phyloP scores from a whole-genome alignment of 129 eudicot species.

The Gnaphalium uliginosum region DNA sequence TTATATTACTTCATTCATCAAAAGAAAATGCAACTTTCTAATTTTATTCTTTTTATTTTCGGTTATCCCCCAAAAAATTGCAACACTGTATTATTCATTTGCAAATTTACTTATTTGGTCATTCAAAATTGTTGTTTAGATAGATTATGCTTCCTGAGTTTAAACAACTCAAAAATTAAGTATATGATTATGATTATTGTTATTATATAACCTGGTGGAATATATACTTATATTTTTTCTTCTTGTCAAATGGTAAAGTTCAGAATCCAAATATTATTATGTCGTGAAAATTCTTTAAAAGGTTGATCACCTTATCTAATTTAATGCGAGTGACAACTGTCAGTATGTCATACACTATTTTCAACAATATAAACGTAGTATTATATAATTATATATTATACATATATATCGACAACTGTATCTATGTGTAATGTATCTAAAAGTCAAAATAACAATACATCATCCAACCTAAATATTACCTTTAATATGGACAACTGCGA shows the following conservation, averaged over 20 bases:
- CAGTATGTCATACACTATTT: background rate
- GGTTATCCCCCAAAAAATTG: background rate
- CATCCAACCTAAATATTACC: background rate
- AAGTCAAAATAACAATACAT: background rate
- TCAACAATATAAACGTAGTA: background rate
- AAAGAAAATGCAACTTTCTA: background rate
- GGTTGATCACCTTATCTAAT: background rate
- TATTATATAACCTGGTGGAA: no score
- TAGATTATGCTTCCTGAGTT: background rate
- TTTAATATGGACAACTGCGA: background rate
- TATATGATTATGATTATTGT: no score
- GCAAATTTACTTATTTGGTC: background rate
- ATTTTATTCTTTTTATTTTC: no score
- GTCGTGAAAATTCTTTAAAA: no score
- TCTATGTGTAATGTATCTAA: background rate
- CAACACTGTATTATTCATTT: background rate
- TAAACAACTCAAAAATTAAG: no score
- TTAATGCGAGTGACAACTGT: background rate
- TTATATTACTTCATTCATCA: background rate
- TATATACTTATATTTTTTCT: background rate
- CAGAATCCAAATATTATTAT: background rate
- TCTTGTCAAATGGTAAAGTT: background rate
- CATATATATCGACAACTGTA: conserved; percentile 11
- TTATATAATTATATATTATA: no score
- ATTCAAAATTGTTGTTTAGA: background rate